These are phyloP conservation scores for Blastobotrys parvus DNA, from an alignment of 805 yeast genomes.

Conservation along the genomic window DNA sequence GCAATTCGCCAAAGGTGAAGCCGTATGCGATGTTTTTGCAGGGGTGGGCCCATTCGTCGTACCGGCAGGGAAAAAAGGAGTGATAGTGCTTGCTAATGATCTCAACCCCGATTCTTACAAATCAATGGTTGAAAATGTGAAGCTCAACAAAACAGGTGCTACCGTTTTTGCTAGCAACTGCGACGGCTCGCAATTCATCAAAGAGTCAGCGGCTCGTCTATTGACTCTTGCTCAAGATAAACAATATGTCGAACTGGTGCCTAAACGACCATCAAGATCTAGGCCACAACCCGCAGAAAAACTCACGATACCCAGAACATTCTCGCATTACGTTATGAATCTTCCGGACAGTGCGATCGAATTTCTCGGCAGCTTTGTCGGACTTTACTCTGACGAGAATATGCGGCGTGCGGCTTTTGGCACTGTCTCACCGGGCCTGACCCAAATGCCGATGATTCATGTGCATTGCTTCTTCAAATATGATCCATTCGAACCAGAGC, in stretches of 20 bases:
- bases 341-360: conserved; percentile 88
- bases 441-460: conserved; percentile 56
- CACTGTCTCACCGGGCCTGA: conserved; percentile 18
- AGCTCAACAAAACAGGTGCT: conserved; percentile 48
- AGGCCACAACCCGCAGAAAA: conserved; percentile 27
- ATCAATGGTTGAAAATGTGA: conserved; percentile 58
- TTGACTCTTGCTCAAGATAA: conserved; percentile 36
- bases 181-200: conserved; percentile 81
- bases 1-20: conserved; percentile 52
- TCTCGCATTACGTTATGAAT: conserved; percentile 84
- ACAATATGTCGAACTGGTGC: conserved; percentile 17
- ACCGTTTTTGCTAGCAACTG: conserved; percentile 58
- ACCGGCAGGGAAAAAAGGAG: conserved; percentile 84
- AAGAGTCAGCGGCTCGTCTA: conserved; percentile 45
- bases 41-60: conserved; percentile 98
- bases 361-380: conserved; percentile 69
- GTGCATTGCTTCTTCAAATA: conserved; percentile 91
- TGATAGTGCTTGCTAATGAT: conserved; percentile 83
- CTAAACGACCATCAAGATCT: conserved; percentile 27
- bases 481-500: conserved; percentile 65
- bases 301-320: conserved; percentile 40
- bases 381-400: conserved; percentile 45
- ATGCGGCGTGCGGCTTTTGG: conserved; percentile 12
- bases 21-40: conserved; percentile 92
- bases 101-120: conserved; percentile 80